These are phyloP conservation scores for Diaporthe sp. DNA, from an alignment of 2,329 filamentous ascomycete species.

Conservation along the genomic window DNA sequence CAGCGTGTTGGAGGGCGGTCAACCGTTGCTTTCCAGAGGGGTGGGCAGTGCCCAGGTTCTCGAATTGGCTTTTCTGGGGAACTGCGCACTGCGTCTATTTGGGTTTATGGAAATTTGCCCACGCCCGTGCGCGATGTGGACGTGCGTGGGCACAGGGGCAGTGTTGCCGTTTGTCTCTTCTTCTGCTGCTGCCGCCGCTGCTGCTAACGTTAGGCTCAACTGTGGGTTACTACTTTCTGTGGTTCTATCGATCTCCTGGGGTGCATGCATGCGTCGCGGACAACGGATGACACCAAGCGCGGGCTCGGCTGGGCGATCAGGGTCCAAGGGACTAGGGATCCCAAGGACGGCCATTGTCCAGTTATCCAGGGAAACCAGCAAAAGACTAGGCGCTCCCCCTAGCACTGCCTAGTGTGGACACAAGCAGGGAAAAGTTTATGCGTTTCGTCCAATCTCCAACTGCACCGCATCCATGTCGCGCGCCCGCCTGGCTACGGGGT, in stretches of 20 bases:
- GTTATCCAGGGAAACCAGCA: background rate
- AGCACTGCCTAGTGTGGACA: background rate
- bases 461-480: background rate
- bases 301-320: conserved; percentile 31
- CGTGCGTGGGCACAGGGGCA: background rate
- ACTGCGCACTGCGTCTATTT: background rate
- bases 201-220: background rate
- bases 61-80: background rate
- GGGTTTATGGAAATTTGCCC: background rate
- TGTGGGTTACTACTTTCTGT: background rate
- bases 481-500: background rate
- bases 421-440: conserved; percentile 23
- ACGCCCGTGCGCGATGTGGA: conserved; percentile 1
- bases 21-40: background rate
- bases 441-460: conserved; percentile 21
- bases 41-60: background rate
- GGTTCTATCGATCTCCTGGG: background rate
- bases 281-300: conserved; percentile 27
- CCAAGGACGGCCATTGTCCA: background rate
- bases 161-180: background rate
- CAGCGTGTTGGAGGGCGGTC: background rate
- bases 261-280: conserved; percentile 16
- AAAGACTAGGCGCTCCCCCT: background rate
- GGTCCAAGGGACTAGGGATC: conserved; percentile 8
- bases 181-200: background rate